A percentile compares a stretch with the other conserved stretches of the same genome.
These are phyloP conservation scores for Pleurotus sapidus DNA, from an alignment of 768 basidiomycete genomes.

Conservation along the genomic window DNA sequence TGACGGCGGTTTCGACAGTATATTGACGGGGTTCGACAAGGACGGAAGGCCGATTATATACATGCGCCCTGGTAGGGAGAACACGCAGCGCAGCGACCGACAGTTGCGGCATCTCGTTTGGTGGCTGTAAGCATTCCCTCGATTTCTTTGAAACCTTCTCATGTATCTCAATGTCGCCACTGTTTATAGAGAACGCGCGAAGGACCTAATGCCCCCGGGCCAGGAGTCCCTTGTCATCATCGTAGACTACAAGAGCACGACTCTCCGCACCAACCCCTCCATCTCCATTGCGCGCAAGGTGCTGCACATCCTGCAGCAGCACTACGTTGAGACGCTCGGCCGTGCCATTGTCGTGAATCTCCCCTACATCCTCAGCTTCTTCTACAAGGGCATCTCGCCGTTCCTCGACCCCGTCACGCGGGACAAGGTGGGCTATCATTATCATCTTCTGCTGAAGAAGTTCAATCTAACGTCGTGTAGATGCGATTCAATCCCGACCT, in stretches of 20 bases:
- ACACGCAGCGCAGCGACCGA: constrained; percentile 72
- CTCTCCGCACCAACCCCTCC: constrained; percentile 80
- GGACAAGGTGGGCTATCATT: constrained; percentile 60
- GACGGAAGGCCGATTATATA: constrained; percentile 88
- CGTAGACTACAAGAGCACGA: constrained; percentile 83
- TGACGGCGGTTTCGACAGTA: constrained; percentile 32
- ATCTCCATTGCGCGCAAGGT: constrained; percentile 79
- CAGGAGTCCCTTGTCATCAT: constrained; percentile 83
- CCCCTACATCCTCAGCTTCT: constrained; percentile 68
- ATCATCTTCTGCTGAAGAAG: too few species aligned
- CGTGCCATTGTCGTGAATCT: constrained; percentile 82
- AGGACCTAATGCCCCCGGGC: constrained; percentile 83
- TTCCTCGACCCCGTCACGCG: constrained; percentile 87
- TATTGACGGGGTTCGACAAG: constrained; percentile 81
- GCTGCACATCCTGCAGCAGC: constrained; percentile 78
- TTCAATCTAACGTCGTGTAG: constrained; percentile 29
- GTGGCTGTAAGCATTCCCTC: constrained; percentile 59
- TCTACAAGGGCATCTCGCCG: constrained; percentile 81
- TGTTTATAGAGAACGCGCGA: constrained; percentile 66
- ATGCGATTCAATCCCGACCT: constrained; percentile 90
- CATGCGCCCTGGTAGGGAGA: constrained; percentile 86
- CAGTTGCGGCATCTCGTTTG: constrained; percentile 86
- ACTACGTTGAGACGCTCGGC: constrained; percentile 88
- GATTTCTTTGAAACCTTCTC: background rate
- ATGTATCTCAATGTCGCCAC: too few species aligned